A percentile compares a stretch with the other conserved stretches of the same genome.
phyloP scores from a whole-genome alignment of 768 basidiomycete species.

The Russula sp. region DNA sequence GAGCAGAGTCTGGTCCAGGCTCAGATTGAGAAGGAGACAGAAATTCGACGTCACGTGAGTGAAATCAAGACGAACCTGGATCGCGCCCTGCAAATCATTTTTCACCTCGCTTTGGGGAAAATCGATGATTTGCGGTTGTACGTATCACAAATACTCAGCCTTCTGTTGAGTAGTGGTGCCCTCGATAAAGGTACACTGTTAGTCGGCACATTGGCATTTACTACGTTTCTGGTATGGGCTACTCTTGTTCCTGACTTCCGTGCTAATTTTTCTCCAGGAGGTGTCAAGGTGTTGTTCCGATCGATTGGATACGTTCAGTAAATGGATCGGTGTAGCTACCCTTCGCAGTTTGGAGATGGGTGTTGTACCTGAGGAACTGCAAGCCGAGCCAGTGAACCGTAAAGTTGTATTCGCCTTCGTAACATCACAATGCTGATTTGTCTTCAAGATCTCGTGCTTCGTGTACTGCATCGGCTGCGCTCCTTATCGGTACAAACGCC shows the following conservation, averaged over 20 bases:
- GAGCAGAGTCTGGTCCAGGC: conserved; percentile 80
- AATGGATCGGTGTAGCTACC: conserved; percentile 81
- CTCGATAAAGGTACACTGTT: conserved; percentile 58
- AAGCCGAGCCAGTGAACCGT: conserved; percentile 68
- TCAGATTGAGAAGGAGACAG: conserved; percentile 78
- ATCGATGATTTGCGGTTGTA: conserved; percentile 54
- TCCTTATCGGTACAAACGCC: conserved; percentile 77
- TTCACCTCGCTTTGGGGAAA: conserved; percentile 52
- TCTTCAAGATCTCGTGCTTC: conserved; percentile 66
- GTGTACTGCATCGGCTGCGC: conserved; percentile 81
- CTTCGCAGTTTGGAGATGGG: conserved; percentile 66
- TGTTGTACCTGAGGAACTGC: conserved; percentile 67
- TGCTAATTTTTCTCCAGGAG: conserved; percentile 42
- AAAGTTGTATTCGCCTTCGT: conserved; percentile 31
- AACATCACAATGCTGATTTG: not conserved
- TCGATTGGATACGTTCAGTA: conserved; percentile 62
- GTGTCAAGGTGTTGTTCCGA: conserved; percentile 71
- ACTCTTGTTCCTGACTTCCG: conserved; percentile 1
- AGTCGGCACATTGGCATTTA: conserved; percentile 61
- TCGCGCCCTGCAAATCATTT: conserved; percentile 69
- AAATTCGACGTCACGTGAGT: conserved; percentile 59
- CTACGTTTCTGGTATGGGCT: conserved; percentile 70
- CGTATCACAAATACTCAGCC: conserved; percentile 53
- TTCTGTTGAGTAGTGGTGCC: conserved; percentile 61
- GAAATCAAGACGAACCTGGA: conserved; percentile 52